A percentile compares a stretch with the other conserved stretches of the same genome.
Conservation (phyloP, 2,329 filamentous ascomycete species). For the Knufia fluminis region DNA sequence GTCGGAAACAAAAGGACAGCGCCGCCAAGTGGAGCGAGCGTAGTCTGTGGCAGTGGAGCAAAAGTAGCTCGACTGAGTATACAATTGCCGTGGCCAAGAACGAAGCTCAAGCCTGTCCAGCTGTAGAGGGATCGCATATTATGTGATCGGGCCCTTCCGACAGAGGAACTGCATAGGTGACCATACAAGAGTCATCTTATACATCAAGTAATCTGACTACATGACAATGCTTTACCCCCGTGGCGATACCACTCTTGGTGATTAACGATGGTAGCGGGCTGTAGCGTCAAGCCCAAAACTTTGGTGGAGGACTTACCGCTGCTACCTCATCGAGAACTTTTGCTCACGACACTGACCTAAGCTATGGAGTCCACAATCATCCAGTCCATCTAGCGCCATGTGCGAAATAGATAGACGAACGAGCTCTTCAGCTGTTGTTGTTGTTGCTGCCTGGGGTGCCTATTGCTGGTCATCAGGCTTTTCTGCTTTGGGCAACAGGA, state of each 20-base stretch:
- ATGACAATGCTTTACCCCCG: not conserved
- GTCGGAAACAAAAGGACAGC: not conserved
- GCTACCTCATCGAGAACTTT: not conserved
- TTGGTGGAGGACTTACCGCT: not conserved
- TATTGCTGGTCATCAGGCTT: not conserved
- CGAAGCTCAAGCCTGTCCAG: too few relatives aligned
- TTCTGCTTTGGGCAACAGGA: not conserved
- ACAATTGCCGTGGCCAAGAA: not conserved
- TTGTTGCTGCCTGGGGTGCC: not conserved
- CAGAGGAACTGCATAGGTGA: not conserved
- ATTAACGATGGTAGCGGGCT: not conserved
- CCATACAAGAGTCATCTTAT: not conserved
- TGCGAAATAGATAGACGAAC: not conserved
- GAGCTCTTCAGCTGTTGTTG: not conserved
- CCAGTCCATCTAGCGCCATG: not conserved
- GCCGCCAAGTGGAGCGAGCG: not conserved
- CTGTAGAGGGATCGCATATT: too few relatives aligned
- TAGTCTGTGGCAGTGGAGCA: not conserved
- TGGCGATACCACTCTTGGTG: not conserved
- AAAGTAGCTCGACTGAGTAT: not conserved
- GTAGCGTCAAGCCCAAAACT: not conserved
- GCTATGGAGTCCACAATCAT: not conserved
- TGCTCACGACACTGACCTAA: not conserved
- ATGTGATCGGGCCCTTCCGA: too few relatives aligned
- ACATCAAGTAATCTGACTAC: not conserved